Evolutionary conservation across 2,329 filamentous ascomycete species (phyloP), one percentile per base, ranked within the genome.

Genomic region (Ophiostoma tasmaniense): DNA sequence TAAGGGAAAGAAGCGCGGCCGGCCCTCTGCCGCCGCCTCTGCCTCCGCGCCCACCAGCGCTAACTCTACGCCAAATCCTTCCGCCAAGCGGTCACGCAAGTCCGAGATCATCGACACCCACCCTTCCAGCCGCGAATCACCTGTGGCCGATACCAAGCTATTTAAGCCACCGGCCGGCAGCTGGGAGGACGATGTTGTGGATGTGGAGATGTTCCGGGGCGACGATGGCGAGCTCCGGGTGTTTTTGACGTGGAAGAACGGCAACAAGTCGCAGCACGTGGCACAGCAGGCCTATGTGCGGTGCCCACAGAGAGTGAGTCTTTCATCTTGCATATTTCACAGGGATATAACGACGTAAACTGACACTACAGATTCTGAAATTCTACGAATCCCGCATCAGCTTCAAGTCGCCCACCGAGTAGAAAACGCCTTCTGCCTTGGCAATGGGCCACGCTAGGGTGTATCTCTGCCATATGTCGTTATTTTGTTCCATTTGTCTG

Each of bases 141-240:
- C 78, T 1, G 17, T 25, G 11, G 80, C 79, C 35, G 76, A 76
- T 2, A 74, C 76, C 4, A 76, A 75, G 0, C 78, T 78, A 68
- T 92, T 89, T 85, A 85, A 84, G 69, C 89, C 89, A 1, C 91
- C 91, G 0, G 81, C 84, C 1, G 91, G 91, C 8, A 88, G 84
- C 39, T 95, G 91, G 91, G 91, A 95, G 73, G 86, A 92, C 13
- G 83, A 90, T 2, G 86, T 94, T 30, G 82, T 85, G 25, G 81
- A 81, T 1, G 88, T 95, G 39, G 90, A 93, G 73, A 90, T 89
- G 0, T 89, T 90, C 69, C 86, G 92, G 73, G 88, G 92, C 73
- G 83, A 85, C 66, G 80, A 84, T 3, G 84, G 83, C 22, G 84
- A 83, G 70, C 80, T 91, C 17, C 82, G 87, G 39, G 90, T 90